Percentiles rank a stretch among this genome's conserved stretches.
Conservation (phyloP, 768 basidiomycete genomes). For the Boletus barrowsii region DNA sequence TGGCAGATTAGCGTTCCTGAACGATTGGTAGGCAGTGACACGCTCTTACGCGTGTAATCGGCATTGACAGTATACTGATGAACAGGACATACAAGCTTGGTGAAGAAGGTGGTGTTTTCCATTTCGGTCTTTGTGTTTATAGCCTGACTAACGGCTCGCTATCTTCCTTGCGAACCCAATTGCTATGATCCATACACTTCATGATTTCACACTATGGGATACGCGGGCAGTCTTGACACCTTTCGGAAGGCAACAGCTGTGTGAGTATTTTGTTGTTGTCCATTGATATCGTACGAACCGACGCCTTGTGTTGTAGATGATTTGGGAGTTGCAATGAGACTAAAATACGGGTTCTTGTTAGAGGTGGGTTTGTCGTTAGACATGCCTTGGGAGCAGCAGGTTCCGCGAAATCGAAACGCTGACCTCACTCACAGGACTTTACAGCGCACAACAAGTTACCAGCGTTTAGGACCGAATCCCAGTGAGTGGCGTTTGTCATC, state of each 20-base stretch:
- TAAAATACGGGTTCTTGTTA: constrained; percentile 78
- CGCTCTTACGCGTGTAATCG: constrained; percentile 6
- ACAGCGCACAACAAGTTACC: constrained; percentile 59
- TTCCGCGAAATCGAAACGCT: background rate
- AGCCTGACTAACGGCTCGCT: background rate
- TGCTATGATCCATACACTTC: background rate
- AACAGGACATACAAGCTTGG: constrained; percentile 87
- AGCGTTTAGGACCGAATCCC: constrained; percentile 77
- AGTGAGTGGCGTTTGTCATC: constrained; percentile 40
- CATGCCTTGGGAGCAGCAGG: background rate
- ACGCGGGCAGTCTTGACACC: constrained; percentile 67
- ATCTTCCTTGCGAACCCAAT: too few relatives aligned
- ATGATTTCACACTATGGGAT: too few relatives aligned
- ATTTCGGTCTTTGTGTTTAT: background rate
- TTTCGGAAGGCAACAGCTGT: constrained; percentile 85
- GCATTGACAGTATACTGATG: background rate
- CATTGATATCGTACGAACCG: background rate
- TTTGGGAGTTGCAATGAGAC: constrained; percentile 65
- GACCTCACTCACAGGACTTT: constrained; percentile 48
- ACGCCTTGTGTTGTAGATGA: constrained; percentile 40
- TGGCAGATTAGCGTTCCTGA: constrained; percentile 71
- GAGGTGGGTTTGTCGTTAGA: constrained; percentile 36
- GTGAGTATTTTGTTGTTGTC: constrained; percentile 36
- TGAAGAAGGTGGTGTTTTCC: constrained; percentile 57
- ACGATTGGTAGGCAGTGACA: constrained; percentile 59